Percentiles rank a stretch among this genome's conserved stretches.
These are phyloP conservation scores for Collybia mongolica DNA, from an alignment of 768 basidiomycete species.

Conservation along the genomic window DNA sequence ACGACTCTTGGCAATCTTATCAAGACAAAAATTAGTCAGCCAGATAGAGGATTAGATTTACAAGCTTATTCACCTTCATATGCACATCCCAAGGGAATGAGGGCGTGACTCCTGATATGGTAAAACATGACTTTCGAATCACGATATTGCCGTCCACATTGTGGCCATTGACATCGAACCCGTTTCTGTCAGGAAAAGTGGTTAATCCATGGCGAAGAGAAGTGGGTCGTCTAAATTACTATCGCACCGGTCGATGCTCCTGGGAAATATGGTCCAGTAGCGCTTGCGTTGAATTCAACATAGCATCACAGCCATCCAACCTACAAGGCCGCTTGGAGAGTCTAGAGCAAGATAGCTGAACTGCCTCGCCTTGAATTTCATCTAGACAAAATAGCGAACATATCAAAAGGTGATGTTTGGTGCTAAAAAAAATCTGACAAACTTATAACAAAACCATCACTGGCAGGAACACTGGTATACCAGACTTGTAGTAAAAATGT, in stretches of 20 bases:
- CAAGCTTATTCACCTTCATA: conserved; percentile 43
- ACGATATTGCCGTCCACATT: conserved; percentile 47
- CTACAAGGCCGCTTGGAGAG: conserved; percentile 48
- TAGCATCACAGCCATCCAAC: conserved; percentile 57
- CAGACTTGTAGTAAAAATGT: no score
- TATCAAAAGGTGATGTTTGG: conserved; percentile 8
- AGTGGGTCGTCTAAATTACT: conserved; percentile 6
- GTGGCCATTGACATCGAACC: conserved; percentile 55
- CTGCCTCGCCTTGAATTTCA: conserved; percentile 39
- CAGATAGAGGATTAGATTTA: not conserved
- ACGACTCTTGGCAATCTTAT: conserved; percentile 53
- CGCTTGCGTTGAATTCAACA: conserved; percentile 52
- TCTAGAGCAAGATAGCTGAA: conserved; percentile 47
- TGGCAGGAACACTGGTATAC: conserved; percentile 10
- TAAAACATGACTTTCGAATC: conserved; percentile 31
- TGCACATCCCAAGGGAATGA: conserved; percentile 40
- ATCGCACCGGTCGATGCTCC: conserved; percentile 10
- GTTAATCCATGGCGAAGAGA: not conserved
- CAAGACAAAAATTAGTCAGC: not conserved
- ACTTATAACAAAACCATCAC: conserved; percentile 14
- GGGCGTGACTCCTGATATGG: conserved; percentile 58
- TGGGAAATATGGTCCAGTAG: conserved; percentile 47
- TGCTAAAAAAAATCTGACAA: conserved; percentile 6
- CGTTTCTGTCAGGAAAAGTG: conserved; percentile 10
- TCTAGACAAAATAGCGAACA: conserved; percentile 31